Evolutionary conservation across 768 basidiomycete species (phyloP).

Genomic region (Mycena chlorophos): DNA sequence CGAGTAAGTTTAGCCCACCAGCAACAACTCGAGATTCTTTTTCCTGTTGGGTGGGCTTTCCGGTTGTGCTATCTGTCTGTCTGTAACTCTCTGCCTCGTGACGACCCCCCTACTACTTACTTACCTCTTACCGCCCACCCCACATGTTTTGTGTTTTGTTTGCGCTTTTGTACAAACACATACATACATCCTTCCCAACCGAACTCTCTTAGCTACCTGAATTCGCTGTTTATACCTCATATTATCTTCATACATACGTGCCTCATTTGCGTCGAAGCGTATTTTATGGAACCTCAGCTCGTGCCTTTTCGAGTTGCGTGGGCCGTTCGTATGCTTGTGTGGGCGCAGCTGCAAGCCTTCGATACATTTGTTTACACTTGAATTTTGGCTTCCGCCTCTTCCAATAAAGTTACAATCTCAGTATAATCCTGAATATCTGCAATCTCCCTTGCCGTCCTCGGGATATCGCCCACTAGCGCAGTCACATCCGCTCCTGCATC

Average conservation of each 20-base stretch:
- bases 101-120: neutral
- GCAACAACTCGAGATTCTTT: neutral
- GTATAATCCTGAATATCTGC: slow-evolving; percentile 12
- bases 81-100: neutral
- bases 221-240: slow-evolving; percentile 1
- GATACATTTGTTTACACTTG: no score
- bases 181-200: no score
- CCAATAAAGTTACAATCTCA: slow-evolving; percentile 12
- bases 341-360: no score
- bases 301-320: no score
- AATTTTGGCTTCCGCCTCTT: slow-evolving; percentile 7
- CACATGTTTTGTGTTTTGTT: no score
- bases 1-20: neutral
- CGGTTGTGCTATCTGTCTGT: neutral
- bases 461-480: slow-evolving; percentile 9
- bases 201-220: neutral
- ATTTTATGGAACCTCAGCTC: no score
- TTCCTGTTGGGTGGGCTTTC: neutral
- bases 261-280: no score
- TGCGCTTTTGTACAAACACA: neutral
- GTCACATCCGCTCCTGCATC: slow-evolving; percentile 14
- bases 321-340: no score
- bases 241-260: neutral
- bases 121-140: no score
- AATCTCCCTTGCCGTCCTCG: slow-evolving; percentile 11